Base-by-base conservation (phyloP, 805 yeast species). In the Candida nanaspora region DNA sequence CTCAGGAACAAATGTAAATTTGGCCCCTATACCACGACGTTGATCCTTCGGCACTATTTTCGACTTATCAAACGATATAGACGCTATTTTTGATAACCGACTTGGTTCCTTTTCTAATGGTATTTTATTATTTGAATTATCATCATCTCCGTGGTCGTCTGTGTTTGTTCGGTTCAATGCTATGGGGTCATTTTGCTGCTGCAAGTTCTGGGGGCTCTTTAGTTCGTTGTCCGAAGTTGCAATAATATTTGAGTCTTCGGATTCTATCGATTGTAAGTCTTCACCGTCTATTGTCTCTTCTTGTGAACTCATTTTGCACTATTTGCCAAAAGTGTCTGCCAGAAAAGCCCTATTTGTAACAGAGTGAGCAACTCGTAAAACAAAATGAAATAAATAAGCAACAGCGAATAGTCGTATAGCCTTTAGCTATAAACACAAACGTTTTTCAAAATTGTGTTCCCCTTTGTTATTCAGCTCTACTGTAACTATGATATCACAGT, bases 1-100 rank as follows among this genome's bases (percentile, higher is more conserved):
- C 56, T 86, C 95, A 0, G 89, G 86, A 3, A 80, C 48, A 1
- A 82, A 10, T 1, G 81, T 61, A 2, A 82, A 35, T 3, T 47
- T 50, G 0, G 80, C 62, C 2, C 84, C 53, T 0, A 84, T 44
- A 0, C 94, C 94, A 33, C 94, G 57, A 39, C 85, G 63, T 30
- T 78, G 52, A 8, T 42, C 41, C 6, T 52, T 51, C 2, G 74
- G 68, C 2, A 70, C 69, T 6, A 52, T 40, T 30, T 50, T 49
- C 7, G 45, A 32, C 8, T 46, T 43, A 40, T 61, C 63, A 31
- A 57, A 42, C n/a, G 51, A 44, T 25, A 54, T 14, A 5, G 32
- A 6, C 2, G 56, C 46, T 0, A 55, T 46, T 2, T 45, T 38
- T n/a, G 41, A 44, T 15, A 46, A 43, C 19, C 40, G 25, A 14